A percentile compares a stretch with the other conserved stretches of the same genome.
phyloP scores from a whole-genome alignment of 2,329 filamentous ascomycete species.

The Penicillium sp. region DNA sequence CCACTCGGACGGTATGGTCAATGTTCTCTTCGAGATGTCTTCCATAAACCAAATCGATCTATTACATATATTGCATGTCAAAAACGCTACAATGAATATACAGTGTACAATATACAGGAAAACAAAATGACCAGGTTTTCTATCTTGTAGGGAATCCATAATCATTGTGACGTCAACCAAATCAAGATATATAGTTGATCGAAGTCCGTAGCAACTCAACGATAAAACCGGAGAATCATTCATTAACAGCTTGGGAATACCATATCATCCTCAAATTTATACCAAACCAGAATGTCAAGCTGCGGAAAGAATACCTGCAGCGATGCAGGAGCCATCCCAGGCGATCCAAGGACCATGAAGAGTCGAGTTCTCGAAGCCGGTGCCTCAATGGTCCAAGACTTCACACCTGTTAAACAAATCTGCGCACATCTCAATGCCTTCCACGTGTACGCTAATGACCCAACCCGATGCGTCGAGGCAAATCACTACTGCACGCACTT shows the following conservation, averaged over 20 bases:
- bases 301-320: constrained; percentile 4
- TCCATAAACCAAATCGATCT: no score
- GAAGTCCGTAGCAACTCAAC: background rate
- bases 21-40: no score
- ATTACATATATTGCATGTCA: no score
- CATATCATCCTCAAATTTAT: background rate
- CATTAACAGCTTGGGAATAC: background rate
- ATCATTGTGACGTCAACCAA: constrained; percentile 9
- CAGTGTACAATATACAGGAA: no score
- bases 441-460: constrained; percentile 75
- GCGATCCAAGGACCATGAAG: constrained; percentile 35
- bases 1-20: no score
- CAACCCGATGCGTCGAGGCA: constrained; percentile 67
- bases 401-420: constrained; percentile 69
- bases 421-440: constrained; percentile 87
- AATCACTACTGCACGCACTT: constrained; percentile 85
- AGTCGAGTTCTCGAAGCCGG: constrained; percentile 41
- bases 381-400: constrained; percentile 46
- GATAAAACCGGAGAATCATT: no score
- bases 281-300: constrained; percentile 14
- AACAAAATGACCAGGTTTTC: no score
- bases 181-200: background rate
- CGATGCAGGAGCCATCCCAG: constrained; percentile 22
- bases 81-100: no score
- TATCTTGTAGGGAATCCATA: background rate